phyloP scores from a whole-genome alignment of 176 grass and related monocot genomes.

The maize (Zea mays) region DNA sequence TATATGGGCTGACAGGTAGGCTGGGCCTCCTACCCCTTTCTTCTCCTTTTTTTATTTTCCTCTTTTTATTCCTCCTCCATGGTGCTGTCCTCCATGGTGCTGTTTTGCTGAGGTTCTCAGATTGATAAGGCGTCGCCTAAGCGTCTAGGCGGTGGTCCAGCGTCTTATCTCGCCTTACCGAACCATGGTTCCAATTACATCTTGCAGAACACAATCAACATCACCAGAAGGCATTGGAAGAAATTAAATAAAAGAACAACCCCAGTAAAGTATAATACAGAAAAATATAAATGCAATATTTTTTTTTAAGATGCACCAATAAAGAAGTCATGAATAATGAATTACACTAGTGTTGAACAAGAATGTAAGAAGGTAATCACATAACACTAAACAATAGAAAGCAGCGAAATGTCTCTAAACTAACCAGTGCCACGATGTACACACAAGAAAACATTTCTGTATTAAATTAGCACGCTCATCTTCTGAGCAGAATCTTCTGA shows the following conservation, averaged over 20 bases:
- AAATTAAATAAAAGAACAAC: background rate
- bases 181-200: background rate
- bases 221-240: background rate
- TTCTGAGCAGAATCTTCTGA: background rate
- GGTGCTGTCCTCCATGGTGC: too few relatives aligned
- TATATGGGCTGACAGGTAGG: too few relatives aligned
- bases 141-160: too few relatives aligned
- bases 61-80: too few relatives aligned
- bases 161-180: too few relatives aligned
- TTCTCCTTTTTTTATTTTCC: too few relatives aligned
- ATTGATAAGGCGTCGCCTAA: too few relatives aligned
- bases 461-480: background rate
- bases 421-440: background rate
- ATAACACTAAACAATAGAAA: background rate
- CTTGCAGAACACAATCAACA: background rate
- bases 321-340: background rate
- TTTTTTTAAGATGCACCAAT: background rate
- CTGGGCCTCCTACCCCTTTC: too few relatives aligned
- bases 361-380: background rate
- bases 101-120: too few relatives aligned
- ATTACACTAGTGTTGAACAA: background rate
- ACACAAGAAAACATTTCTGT: background rate
- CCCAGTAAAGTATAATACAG: background rate
- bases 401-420: slow-evolving; percentile 5
- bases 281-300: background rate